phyloP scores from a whole-genome alignment of 225 moss, liverwort and hornwort species.

The Anthoceros angustus region DNA sequence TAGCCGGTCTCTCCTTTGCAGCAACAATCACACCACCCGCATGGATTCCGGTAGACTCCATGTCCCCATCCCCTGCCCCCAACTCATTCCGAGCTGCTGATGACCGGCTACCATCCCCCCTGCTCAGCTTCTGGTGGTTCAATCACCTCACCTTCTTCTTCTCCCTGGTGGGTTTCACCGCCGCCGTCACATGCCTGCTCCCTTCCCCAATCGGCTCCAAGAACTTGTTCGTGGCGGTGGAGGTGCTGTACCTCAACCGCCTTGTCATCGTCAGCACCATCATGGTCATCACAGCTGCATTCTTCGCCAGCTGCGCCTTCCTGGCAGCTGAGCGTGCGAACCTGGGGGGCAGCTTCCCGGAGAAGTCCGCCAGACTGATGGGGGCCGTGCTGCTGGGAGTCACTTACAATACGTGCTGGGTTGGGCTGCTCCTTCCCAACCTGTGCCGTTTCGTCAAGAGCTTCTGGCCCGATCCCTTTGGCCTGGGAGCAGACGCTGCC shows the following conservation, averaged over 20 bases:
- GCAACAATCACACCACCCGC: neutral
- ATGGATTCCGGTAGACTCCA: neutral
- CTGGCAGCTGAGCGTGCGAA: neutral
- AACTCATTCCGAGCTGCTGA: no score
- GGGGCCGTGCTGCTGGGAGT: neutral
- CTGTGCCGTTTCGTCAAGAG: neutral
- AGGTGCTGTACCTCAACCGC: neutral
- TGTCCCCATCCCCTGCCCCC: no score
- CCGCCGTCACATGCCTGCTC: neutral
- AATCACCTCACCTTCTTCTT: slow-evolving; percentile 1
- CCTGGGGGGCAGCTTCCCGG: neutral
- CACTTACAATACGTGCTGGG: neutral
- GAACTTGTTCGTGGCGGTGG: neutral
- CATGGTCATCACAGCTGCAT: neutral
- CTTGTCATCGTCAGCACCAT: neutral
- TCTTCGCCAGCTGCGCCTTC: neutral
- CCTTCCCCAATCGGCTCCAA: neutral
- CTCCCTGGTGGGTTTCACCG: neutral
- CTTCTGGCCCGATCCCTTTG: neutral
- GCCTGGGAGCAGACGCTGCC: neutral
- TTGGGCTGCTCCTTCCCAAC: neutral
- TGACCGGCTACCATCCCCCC: neutral
- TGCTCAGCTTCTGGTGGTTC: neutral
- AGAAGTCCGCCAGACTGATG: neutral
- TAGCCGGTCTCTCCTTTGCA: neutral